Evolutionary conservation across 208 protist genomes (phyloP), one percentile per base, ranked within the genome.

Genomic region (Porcisia deanei): DNA sequence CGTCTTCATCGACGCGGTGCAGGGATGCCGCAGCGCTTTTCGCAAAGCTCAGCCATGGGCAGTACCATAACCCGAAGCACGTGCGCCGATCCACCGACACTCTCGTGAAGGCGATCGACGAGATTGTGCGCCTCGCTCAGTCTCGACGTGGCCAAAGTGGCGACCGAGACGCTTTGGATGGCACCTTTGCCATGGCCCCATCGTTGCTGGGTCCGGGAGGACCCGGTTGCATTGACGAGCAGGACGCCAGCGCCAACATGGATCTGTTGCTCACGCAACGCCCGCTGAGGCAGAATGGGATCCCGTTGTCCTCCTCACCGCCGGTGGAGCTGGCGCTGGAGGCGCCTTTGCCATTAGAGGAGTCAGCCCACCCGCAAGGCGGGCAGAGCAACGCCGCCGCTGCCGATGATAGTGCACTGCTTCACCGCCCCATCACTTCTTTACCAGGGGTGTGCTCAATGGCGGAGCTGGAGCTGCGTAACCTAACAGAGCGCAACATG

Each of bases 21-120:
- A 70, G 41, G 43, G 37, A 30, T 0, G 25, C 72, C 6, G 52
- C 49, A 12, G 37, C 78, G 3, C 34, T 82, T 25, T 82, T 82
- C n/a, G 16, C 49, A n/a, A 67, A 77, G 72, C 67, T 82, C 1
- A 57, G 78, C 52, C 55, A 65, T 18, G 59, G 78, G 0, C 75
- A 76, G 68, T 77, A 69, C 37, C 78, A 82, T 71, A 82, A 82
- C 54, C 78, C 78, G 5, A 82, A 82, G 67, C 68, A 77, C 41
- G 72, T 72, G 57, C 78, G 53, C 10, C 78, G 75, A 54, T 67
- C 78, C 30, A 71, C 78, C 8, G 72, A 76, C 37, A 22, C 74
- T 37, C 67, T 82, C 41, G 58, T 82, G 58, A 77, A 65, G 78
- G 78, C 72, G 47, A 77, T 82, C 9, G 73, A 82, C 67, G 78